Evolutionary conservation across 2,329 filamentous ascomycete species (phyloP), one percentile per base, ranked within the genome.

Genomic region (Dothistroma pini): DNA sequence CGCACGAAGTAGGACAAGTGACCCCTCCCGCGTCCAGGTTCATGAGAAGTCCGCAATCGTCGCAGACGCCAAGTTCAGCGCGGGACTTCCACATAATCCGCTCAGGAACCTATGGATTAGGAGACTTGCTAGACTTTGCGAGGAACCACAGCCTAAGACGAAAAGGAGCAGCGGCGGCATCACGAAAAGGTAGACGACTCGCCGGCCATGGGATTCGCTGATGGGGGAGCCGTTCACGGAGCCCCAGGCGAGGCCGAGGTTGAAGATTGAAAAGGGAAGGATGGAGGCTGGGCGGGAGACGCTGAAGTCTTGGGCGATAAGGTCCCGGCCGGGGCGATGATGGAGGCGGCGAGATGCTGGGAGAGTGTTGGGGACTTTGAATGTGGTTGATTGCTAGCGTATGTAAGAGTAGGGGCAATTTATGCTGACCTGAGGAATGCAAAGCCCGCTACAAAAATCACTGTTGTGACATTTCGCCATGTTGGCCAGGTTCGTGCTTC

Each of bases 81-180:
- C 90, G 80, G 66, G 89, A 83, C 47, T 87, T 34, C 88, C 89
- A 64, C 89, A 89, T 72, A 88, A 72, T 0, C 89, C 89, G 54
- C 89, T 89, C 68, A 92, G 89, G 77, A 93, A 86, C 2, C 86
- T 77, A 25, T 84, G 75, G 10, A 86, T 72, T 53, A 80, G 78
- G 1, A 89, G 67, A 0, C 76, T 78, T 0, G 75, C 80, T 16
- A 87, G 82, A 44, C 72, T 80, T 22, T 80, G 76, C 0, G 80
- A 77, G 32, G 84, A 78, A 0, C 81, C 84, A 0, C 80, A 78
- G 2, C 84, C 85, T 0, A 87, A 69, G 0, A 80, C 82, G 69
- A 87, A 88, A 0, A 87, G 66, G 1, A 79, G 78, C 2, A 81
- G 83, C 0, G 84, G 66, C 0, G 80, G 78, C 1, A 80, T 70